These are phyloP conservation scores for Rubia tinctorum DNA, from an alignment of 305 asterid species.

Conservation along the genomic window DNA sequence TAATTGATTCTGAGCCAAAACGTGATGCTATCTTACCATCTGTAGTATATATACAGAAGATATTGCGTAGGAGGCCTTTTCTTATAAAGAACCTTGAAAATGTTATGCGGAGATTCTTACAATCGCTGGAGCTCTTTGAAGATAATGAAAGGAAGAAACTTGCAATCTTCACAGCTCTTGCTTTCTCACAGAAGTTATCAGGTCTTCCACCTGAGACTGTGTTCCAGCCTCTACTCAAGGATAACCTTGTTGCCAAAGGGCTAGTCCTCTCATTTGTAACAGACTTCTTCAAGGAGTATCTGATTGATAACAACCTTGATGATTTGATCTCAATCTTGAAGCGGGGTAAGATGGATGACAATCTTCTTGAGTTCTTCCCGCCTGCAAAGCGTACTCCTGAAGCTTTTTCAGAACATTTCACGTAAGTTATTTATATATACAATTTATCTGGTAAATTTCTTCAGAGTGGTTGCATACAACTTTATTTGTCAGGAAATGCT, in stretches of 20 bases:
- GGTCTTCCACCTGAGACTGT: conserved; percentile 99
- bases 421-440: conserved; percentile 42
- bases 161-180: conserved; percentile 97
- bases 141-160: conserved; percentile 97
- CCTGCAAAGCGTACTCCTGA: conserved; percentile 85
- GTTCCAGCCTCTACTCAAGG: conserved; percentile 95
- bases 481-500: neutral
- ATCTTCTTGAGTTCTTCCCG: conserved; percentile 88
- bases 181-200: conserved; percentile 95
- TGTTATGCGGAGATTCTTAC: conserved; percentile 93
- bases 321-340: conserved; percentile 91
- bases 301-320: conserved; percentile 95
- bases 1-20: conserved; percentile 74
- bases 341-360: conserved; percentile 94
- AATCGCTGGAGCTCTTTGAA: conserved; percentile 91
- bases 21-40: conserved; percentile 92
- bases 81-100: conserved; percentile 98
- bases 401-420: conserved; percentile 90
- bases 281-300: conserved; percentile 92
- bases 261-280: conserved; percentile 90
- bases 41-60: conserved; percentile 87
- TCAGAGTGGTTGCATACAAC: neutral
- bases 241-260: conserved; percentile 97
- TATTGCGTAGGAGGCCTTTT: conserved; percentile 85
- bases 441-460: neutral